Conservation (phyloP, 805 yeast genomes). For the Metschnikowia koreensis region DNA sequence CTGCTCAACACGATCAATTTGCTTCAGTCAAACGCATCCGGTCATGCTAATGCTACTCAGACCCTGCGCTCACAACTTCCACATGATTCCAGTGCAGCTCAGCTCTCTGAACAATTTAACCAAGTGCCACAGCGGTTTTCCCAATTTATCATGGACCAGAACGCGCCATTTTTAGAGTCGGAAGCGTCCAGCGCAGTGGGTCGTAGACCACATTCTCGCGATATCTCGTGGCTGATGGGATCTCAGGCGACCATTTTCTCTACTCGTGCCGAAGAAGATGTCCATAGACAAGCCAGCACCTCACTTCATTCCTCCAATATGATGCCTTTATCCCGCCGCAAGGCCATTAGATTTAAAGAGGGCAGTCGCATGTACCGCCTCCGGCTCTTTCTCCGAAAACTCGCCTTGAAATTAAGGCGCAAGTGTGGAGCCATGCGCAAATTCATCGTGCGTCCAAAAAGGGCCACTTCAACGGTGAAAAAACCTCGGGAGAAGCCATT, state of each 20-base stretch:
- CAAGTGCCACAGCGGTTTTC: constrained; percentile 43
- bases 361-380: constrained; percentile 35
- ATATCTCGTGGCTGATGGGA: constrained; percentile 38
- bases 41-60: not conserved
- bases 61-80: not conserved
- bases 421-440: constrained; percentile 15
- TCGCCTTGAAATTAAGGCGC: constrained; percentile 23
- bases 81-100: constrained; percentile 1
- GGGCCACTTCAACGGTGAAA: constrained; percentile 12
- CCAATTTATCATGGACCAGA: constrained; percentile 39
- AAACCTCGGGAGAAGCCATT: constrained; percentile 4
- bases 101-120: constrained; percentile 17
- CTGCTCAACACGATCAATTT: constrained; percentile 16
- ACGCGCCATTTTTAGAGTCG: constrained; percentile 6
- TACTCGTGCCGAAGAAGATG: constrained; percentile 28
- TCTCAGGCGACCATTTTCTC: constrained; percentile 46
- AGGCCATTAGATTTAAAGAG: constrained; percentile 34
- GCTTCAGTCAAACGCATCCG: constrained; percentile 4
- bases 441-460: constrained; percentile 13
- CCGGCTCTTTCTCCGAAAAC: constrained; percentile 11
- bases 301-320: no score
- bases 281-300: not conserved
- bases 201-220: constrained; percentile 15
- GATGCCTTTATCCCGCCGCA: constrained; percentile 22
- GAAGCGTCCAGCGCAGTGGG: not conserved